Base-by-base conservation (phyloP, 2,329 filamentous ascomycete species). In the Colletotrichum sp. region DNA sequence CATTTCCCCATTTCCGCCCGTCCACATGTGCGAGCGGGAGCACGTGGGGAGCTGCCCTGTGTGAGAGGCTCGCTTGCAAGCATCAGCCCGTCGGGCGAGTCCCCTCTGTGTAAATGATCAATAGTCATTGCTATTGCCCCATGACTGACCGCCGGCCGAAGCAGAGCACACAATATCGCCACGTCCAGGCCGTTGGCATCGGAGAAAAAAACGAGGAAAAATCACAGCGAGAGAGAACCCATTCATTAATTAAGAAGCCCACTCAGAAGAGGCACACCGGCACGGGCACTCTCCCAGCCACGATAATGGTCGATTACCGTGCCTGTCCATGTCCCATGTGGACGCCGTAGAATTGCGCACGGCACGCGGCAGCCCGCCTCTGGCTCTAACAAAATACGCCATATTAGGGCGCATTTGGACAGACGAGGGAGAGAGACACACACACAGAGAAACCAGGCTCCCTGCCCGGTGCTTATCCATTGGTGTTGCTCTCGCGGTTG, bases 11-110 rank as follows among this genome's bases (percentile, higher is more conserved):
- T 59, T 34, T 63, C 70, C 64, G 44, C 70, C 60, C 64, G 64
- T 68, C 70, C 63, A 68, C 64, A 76, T 64, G 63, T 49, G 57
- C 64, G 15, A 65, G 59, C 55, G 44, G 34, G 26, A 73, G 73
- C 73, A 76, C 70, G 70, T 76, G 70, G 73, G 70, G n/a, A 60
- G 72, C 36, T 66, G 34, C 57, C 64, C 73, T 76, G 73, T 73
- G 73, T 39, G 73, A 76, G 73, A 65, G 59, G 65, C 44, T 24
- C 39, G n/a, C n/a, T 21, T 28, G 59, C 70, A 39, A 16, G 64
- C 64, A 60, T 24, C 26, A 60, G 60, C 28, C 57, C 7, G 26
- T 21, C 66, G 66, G 66, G 13, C 49, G 44, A 44, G 15, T 57
- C 15, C 21, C 55, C 55, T 32, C 44, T 49, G 44, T 49, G 44